A percentile compares a stretch with the other conserved stretches of the same genome.
These are phyloP conservation scores for Plectosphaerella cucumerina DNA, from an alignment of 2,329 filamentous ascomycete species.

Conservation along the genomic window DNA sequence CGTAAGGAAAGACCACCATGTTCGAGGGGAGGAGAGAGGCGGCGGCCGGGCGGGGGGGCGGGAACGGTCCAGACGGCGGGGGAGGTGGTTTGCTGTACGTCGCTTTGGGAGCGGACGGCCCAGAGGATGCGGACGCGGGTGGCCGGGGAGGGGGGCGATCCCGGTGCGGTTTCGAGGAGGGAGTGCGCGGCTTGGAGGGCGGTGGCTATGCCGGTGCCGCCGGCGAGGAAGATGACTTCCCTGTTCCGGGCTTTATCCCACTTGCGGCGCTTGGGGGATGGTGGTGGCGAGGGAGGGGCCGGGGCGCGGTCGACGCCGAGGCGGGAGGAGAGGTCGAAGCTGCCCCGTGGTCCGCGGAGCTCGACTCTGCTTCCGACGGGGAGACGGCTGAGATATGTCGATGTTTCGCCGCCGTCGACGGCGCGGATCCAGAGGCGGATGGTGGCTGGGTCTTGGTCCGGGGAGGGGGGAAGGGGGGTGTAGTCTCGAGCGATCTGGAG, in stretches of 20 bases:
- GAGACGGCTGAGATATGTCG: slow-evolving; percentile 69
- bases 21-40: slow-evolving; percentile 9
- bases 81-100: slow-evolving; percentile 30
- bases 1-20: slow-evolving; percentile 6
- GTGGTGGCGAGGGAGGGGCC: slow-evolving; percentile 3
- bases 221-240: slow-evolving; percentile 77
- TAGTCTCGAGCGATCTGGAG: slow-evolving; percentile 89
- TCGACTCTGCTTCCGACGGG: slow-evolving; percentile 61
- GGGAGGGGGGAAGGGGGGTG: slow-evolving; percentile 70
- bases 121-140: slow-evolving; percentile 70
- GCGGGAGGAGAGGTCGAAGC: slow-evolving; percentile 48
- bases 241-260: slow-evolving; percentile 11
- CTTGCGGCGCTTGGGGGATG: neutral
- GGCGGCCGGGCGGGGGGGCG: slow-evolving; percentile 10
- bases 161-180: slow-evolving; percentile 38
- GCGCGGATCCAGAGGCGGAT: slow-evolving; percentile 75
- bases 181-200: slow-evolving; percentile 75
- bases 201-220: slow-evolving; percentile 88
- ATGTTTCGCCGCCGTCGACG: slow-evolving; percentile 79
- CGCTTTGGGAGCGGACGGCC: slow-evolving; percentile 63
- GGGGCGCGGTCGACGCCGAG: slow-evolving; percentile 33
- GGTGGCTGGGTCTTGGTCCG: slow-evolving; percentile 28
- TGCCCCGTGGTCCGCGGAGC: slow-evolving; percentile 72
- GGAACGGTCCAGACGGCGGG: slow-evolving; percentile 4
- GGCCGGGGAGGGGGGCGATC: slow-evolving; percentile 5